Evolutionary conservation across 495 filamentous ascomycete species (phyloP).

Genomic region (Penicillium tannophilum): DNA sequence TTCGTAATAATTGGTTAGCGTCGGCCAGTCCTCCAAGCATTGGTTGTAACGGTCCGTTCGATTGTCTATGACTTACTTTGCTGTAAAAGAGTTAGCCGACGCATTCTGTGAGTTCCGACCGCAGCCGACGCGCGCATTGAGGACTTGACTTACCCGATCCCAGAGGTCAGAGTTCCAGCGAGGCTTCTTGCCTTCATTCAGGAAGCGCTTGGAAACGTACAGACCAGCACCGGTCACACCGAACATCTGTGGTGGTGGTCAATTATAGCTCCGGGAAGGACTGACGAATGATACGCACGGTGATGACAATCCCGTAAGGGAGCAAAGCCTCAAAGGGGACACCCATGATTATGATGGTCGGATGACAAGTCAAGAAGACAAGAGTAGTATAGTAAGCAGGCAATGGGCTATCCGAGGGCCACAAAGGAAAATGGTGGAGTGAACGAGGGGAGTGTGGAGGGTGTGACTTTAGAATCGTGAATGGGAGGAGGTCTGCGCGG

Average conservation of each 20-base stretch:
- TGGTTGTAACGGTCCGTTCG: not conserved
- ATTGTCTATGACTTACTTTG: constrained; percentile 65
- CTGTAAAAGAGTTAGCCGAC: constrained; percentile 53
- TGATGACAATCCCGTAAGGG: constrained; percentile 88
- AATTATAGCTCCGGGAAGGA: constrained; percentile 24
- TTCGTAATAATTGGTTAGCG: constrained; percentile 20
- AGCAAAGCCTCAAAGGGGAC: constrained; percentile 95
- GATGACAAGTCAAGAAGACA: constrained; percentile 5
- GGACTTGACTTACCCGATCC: constrained; percentile 73
- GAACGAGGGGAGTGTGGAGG: constrained; percentile 31
- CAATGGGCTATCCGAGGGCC: constrained; percentile 12
- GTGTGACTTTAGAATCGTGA: constrained; percentile 12
- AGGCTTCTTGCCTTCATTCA: constrained; percentile 85
- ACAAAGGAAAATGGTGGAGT: constrained; percentile 17
- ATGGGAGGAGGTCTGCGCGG: constrained; percentile 27
- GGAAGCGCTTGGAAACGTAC: constrained; percentile 69
- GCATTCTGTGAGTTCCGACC: constrained; percentile 25
- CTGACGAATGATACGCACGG: constrained; percentile 57
- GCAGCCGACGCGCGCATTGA: constrained; percentile 31
- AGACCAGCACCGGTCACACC: constrained; percentile 77
- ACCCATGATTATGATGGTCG: constrained; percentile 63
- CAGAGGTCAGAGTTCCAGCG: constrained; percentile 86
- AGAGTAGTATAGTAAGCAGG: not conserved
- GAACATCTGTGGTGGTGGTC: constrained; percentile 74
- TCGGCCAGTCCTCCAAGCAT: not conserved